Evolutionary conservation across 116 monocot genomes (phyloP).

Genomic region (Thalassia testudinum): DNA sequence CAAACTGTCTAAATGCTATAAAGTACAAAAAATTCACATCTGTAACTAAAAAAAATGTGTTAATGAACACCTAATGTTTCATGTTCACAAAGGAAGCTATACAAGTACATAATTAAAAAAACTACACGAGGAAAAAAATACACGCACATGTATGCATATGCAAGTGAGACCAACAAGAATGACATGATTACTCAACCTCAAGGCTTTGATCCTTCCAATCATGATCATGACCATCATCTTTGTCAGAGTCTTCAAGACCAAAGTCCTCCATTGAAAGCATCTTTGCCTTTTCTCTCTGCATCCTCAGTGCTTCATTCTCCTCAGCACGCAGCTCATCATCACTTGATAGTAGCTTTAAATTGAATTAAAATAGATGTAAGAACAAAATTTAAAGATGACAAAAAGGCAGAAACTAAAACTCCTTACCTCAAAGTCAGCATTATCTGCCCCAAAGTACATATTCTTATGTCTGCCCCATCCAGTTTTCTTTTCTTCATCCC

Average conservation of each 20-base stretch:
- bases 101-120: no score
- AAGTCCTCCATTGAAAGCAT: slow-evolving; percentile 50
- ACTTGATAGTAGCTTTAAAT: slow-evolving; percentile 55
- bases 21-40: no score
- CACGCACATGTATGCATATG: no score
- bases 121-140: no score
- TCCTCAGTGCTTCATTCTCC: slow-evolving; percentile 55
- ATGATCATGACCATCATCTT: slow-evolving; percentile 20
- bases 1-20: no score
- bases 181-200: slow-evolving; percentile 15
- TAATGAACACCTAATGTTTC: no score
- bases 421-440: slow-evolving; percentile 54
- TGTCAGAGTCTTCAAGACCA: slow-evolving; percentile 47
- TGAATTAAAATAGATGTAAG: not conserved
- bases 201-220: slow-evolving; percentile 12
- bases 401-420: not conserved
- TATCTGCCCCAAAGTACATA: slow-evolving; percentile 59
- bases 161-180: no score
- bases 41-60: no score
- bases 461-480: slow-evolving; percentile 53
- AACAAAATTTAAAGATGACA: not conserved
- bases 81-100: no score
- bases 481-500: slow-evolving; percentile 29
- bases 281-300: slow-evolving; percentile 58
- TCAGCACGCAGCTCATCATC: slow-evolving; percentile 69